A percentile compares a stretch with the other conserved stretches of the same genome.
These are phyloP conservation scores for Umbelopsis sp. DNA, from an alignment of 192 early-diverging fungal species.

Conservation along the genomic window DNA sequence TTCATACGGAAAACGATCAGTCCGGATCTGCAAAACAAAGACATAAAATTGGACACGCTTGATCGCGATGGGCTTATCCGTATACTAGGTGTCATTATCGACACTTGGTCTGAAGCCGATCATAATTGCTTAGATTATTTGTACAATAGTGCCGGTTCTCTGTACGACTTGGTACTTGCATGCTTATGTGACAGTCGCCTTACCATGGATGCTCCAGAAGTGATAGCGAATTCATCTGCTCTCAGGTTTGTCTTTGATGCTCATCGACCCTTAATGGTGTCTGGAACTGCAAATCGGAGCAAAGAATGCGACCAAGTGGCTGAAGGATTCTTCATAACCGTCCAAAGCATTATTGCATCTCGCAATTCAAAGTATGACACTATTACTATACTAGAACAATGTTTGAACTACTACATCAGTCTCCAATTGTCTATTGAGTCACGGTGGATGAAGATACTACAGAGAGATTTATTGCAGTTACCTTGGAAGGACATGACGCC, in stretches of 20 bases:
- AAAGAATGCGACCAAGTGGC: constrained; percentile 12
- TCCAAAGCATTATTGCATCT: background rate
- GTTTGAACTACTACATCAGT: background rate
- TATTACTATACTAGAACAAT: background rate
- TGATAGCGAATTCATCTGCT: background rate
- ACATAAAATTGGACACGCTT: background rate
- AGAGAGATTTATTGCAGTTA: background rate
- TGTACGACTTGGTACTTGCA: constrained; percentile 3
- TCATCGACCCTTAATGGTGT: constrained; percentile 6
- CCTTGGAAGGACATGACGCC: constrained; percentile 3
- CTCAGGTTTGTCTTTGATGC: background rate
- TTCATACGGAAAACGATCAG: background rate
- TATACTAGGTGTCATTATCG: background rate
- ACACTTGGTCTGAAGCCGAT: background rate
- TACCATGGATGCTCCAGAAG: background rate
- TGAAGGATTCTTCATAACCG: background rate
- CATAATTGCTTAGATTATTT: background rate
- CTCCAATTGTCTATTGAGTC: no score
- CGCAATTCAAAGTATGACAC: background rate
- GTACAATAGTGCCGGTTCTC: background rate
- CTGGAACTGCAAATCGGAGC: background rate
- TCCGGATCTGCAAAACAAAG: background rate
- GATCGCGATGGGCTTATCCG: background rate
- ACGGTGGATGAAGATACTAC: background rate
- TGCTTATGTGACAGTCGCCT: background rate